Evolutionary conservation across 495 filamentous ascomycete species (phyloP).

Genomic region (Parathielavia hyrcaniae): DNA sequence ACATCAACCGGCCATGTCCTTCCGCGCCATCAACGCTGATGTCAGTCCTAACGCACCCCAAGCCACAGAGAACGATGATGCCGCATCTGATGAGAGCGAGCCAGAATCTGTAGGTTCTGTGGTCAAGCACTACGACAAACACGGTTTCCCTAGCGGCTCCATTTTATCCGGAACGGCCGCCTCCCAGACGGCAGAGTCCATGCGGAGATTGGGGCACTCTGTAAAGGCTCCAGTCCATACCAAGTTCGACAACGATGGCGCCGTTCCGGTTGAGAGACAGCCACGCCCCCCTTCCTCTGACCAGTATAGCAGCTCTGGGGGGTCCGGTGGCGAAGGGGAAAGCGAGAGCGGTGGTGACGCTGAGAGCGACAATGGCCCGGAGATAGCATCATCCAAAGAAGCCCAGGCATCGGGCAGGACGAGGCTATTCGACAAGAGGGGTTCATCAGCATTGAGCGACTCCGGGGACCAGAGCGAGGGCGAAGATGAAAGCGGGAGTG

Average conservation of each 20-base stretch:
- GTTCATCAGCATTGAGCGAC: slow-evolving; percentile 7
- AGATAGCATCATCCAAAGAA: slow-evolving; percentile 17
- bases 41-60: background rate
- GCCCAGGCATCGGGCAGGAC: background rate
- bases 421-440: background rate
- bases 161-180: slow-evolving; percentile 41
- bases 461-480: background rate
- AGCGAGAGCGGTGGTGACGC: background rate
- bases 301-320: background rate
- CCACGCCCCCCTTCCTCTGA: background rate
- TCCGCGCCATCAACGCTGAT: slow-evolving; percentile 15
- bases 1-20: slow-evolving; percentile 10
- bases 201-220: slow-evolving; percentile 26
- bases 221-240: slow-evolving; percentile 32
- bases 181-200: slow-evolving; percentile 32
- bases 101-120: slow-evolving; percentile 29
- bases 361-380: slow-evolving; percentile 20
- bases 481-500: background rate
- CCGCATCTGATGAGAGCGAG: slow-evolving; percentile 24
- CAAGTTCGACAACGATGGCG: slow-evolving; percentile 28
- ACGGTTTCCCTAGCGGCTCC: slow-evolving; percentile 47
- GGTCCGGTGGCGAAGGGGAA: background rate
- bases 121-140: slow-evolving; percentile 41
- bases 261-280: slow-evolving; percentile 5
- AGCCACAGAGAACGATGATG: slow-evolving; percentile 3